Base-by-base conservation (phyloP, 1,284 basidiomycete genomes). In the Paramarasmius palmivorus region DNA sequence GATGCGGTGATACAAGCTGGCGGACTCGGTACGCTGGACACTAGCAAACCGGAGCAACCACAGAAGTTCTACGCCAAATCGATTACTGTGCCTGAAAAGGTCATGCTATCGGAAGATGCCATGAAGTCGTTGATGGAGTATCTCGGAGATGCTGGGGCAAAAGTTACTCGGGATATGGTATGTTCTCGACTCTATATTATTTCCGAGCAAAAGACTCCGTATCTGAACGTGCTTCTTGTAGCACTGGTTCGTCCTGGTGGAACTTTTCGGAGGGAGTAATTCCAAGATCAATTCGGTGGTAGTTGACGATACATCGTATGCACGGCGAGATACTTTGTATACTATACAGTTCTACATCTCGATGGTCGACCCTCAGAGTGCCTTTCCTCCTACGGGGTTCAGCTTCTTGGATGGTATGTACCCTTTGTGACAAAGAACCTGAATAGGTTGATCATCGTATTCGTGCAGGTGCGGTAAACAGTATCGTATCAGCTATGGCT, bases 41-140 rank as follows among this genome's bases (percentile, higher is more conserved):
- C 19, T 17, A 50, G 17, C 39, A 12, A 40, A 19, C 49, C 49
- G 17, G 42, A 45, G 2, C 22, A n/a, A n/a, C 22, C 41, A n/a
- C 59, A 61, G 40, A 65, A 63, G 2, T 68, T 68, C 58, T 68
- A 63, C 45, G 67, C 66, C 8, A 68, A 68, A 48, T 57, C 55
- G 7, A 32, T 61, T 1, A 54, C 58, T 26, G 39, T 52, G 7
- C 57, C 59, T 1, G 34, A 41, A 25, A 17, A 8, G 2, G 44
- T 34, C 5, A 52, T 50, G 10, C 39, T 61, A 6, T 51, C 35
- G 5, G 7, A 19, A 10, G 3, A 29, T 6, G 52, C 59, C 1
- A 49, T 56, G 17, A 38, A 26, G 9, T 50, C 53, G 12, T 52
- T 61, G 25, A 49, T 45, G 10, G 52, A 19, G 19, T 54, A 53